Conservation (phyloP, 768 basidiomycete genomes). For the Scleroderma bovista region DNA sequence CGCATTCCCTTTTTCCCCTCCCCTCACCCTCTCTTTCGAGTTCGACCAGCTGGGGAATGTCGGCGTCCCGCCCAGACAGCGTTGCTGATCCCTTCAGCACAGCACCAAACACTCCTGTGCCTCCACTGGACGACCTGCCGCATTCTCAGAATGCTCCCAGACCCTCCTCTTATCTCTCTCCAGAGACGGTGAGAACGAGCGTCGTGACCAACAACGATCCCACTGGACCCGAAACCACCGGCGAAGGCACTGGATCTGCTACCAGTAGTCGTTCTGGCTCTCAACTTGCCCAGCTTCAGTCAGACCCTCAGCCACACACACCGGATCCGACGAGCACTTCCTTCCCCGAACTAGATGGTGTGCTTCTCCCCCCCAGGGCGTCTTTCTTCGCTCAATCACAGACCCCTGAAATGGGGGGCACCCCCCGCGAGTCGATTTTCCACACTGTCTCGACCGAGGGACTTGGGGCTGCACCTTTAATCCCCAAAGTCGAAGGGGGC, state of each 20-base stretch:
- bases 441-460: slow-evolving; percentile 10
- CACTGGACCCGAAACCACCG: not conserved
- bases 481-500: slow-evolving; percentile 15
- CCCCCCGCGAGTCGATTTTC: slow-evolving; percentile 18
- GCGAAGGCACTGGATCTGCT: not conserved
- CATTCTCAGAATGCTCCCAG: not conserved
- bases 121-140: not conserved
- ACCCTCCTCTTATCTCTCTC: not conserved
- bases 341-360: not conserved
- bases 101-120: slow-evolving; percentile 8
- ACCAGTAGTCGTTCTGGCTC: not conserved
- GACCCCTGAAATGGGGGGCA: slow-evolving; percentile 11
- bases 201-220: not conserved
- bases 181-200: not conserved
- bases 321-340: not conserved
- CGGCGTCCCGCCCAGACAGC: slow-evolving; percentile 17
- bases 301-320: not conserved
- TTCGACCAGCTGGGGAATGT: not conserved
- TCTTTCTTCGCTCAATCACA: slow-evolving; percentile 19
- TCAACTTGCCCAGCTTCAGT: not conserved
- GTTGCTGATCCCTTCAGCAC: slow-evolving; percentile 10
- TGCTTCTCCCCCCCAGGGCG: slow-evolving; percentile 17
- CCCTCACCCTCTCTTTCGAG: not conserved
- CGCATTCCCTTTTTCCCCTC: not conserved
- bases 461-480: slow-evolving; percentile 18